phyloP scores from a whole-genome alignment of 306 rosid species.

The Pueraria montana region DNA sequence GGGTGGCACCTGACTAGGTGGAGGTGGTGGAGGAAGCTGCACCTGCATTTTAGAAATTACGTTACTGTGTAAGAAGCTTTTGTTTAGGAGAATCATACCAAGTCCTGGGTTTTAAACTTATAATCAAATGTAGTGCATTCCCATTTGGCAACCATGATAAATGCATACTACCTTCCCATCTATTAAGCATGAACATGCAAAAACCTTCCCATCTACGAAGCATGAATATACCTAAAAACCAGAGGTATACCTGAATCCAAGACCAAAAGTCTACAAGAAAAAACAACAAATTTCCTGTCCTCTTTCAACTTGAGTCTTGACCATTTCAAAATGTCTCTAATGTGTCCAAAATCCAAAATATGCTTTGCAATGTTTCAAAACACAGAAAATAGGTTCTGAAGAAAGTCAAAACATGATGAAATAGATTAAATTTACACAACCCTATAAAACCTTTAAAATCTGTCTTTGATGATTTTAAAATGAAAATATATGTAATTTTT shows the following conservation, averaged over 20 bases:
- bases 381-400: constrained; percentile 26
- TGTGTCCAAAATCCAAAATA: not conserved
- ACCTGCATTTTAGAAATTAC: constrained; percentile 61
- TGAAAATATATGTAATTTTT: not conserved
- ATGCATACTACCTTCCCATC: constrained; percentile 19
- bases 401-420: constrained; percentile 1
- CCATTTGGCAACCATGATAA: constrained; percentile 12
- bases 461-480: not conserved
- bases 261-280: constrained; percentile 18
- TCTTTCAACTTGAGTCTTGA: not conserved
- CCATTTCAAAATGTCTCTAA: constrained; percentile 37
- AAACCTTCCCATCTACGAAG: constrained; percentile 18
- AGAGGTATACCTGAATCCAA: constrained; percentile 15
- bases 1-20: constrained; percentile 76
- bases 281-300: constrained; percentile 5
- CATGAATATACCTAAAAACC: constrained; percentile 16
- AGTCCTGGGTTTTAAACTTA: constrained; percentile 34
- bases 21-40: constrained; percentile 93
- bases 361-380: constrained; percentile 16
- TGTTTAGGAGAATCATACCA: constrained; percentile 32
- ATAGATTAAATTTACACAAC: not conserved
- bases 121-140: constrained; percentile 20
- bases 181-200: constrained; percentile 23
- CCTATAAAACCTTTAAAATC: not conserved
- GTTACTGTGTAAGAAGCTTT: constrained; percentile 34